Percentiles rank a stretch among this genome's conserved stretches.
These are phyloP conservation scores for Vanilla planifolia DNA, from an alignment of 106 monocot species.

Conservation along the genomic window DNA sequence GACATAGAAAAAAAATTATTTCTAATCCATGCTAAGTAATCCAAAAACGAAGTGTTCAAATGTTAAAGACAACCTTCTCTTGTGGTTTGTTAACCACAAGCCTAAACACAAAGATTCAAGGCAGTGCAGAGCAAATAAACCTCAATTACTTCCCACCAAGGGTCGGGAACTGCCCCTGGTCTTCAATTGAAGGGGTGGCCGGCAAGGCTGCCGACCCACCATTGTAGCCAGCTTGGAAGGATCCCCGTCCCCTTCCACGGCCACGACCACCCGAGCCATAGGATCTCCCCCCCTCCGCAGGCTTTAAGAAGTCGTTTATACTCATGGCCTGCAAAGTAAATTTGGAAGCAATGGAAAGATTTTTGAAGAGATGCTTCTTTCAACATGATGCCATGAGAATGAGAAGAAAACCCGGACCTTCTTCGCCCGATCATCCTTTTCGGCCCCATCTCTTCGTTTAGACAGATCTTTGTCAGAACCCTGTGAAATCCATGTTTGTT, in stretches of 20 bases:
- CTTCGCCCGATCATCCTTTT: conserved; percentile 49
- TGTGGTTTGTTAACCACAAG: background rate
- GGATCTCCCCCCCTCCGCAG: conserved; percentile 60
- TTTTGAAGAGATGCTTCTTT: background rate
- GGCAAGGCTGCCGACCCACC: background rate
- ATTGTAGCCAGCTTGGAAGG: conserved; percentile 29
- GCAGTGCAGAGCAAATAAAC: background rate
- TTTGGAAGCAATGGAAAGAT: background rate
- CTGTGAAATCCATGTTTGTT: conserved; percentile 14
- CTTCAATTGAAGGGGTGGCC: conserved; percentile 52
- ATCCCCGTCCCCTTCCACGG: conserved; percentile 53
- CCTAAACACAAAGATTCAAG: background rate
- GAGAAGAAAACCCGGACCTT: conserved; percentile 30
- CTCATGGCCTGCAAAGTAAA: conserved; percentile 38
- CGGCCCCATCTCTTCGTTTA: conserved; percentile 45
- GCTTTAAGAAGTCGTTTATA: conserved; percentile 82
- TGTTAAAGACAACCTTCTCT: too few relatives aligned
- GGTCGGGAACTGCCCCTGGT: conserved; percentile 70
- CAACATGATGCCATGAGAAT: background rate
- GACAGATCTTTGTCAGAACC: conserved; percentile 59
- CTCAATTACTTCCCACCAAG: conserved; percentile 49
- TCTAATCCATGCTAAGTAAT: background rate
- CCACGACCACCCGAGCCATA: conserved; percentile 49
- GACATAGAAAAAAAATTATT: conserved; percentile 3
- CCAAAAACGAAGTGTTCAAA: background rate